Evolutionary conservation across 78 protist species (phyloP), one percentile per base, ranked within the genome.

Genomic region (Mantamonas sphyraenae): DNA sequence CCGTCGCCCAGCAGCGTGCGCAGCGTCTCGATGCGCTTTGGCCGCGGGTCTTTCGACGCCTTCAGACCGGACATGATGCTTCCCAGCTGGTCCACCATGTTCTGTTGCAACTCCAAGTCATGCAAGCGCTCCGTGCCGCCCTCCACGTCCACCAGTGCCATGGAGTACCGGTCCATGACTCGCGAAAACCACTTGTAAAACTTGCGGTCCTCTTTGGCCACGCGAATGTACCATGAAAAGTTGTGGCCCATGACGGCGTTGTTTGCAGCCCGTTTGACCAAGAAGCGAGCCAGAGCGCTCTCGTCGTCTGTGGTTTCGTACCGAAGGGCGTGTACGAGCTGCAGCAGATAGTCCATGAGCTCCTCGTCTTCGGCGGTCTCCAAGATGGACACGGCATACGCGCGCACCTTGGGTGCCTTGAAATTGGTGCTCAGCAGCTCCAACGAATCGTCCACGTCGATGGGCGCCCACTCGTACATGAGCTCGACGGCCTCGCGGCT

Each of bases 251-350:
- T 55, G 16, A 31, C 45, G 51, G 73, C 56, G n/a, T 77, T 77
- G 20, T 34, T 45, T 5, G 45, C 53, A 0, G 86, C 56, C 14
- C 86, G 43, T 17, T 59, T 56, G 34, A 81, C 57, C 14, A 85
- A 69, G 57, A 85, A 85, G 35, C 53, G 19, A 30, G 64, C 79
- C 33, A 85, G 68, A n/a, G 73, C 73, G n/a, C 71, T 57, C 22
- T 74, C 71, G 0, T 10, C 16, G 12, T 66, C 59, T 19, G n/a
- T 66, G 9, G 26, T 4, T 65, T 79, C 87, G 63, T 84, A 93
- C 43, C 90, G 80, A 56, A 91, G 77, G 0, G 96, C 91, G 60
- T 95, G 98, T 37, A 95, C 98, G 39, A 95, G 73, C 71, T 93
- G 97, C 14, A 95, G 90, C 55, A 95, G 51, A 43, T 89, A 84